Base-by-base conservation (phyloP, 139 green algal genomes). In the Coelastrella sp. region DNA sequence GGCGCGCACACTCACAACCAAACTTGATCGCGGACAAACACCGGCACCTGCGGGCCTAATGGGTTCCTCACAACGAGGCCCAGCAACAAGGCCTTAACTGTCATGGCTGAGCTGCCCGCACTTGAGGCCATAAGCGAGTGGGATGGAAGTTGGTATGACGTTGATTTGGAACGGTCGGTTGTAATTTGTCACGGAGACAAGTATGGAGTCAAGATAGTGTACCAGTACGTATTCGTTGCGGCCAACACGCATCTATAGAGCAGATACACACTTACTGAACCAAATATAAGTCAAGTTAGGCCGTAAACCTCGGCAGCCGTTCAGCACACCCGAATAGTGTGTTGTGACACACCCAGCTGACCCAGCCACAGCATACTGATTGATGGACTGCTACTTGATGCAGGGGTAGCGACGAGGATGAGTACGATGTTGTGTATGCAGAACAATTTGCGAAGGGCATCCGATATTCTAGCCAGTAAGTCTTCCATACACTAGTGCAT, bases 61-160 rank as follows among this genome's bases (percentile, higher is more conserved):
- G n/a, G n/a, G n/a, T n/a, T n/a, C n/a, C n/a, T n/a, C n/a, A n/a
- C n/a, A n/a, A n/a, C n/a, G n/a, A n/a, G n/a, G n/a, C n/a, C n/a
- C n/a, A n/a, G n/a, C n/a, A n/a, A n/a, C 62, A 72, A 72, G 32
- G 62, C 66, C 11, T 48, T 21, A 27, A 27, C 35, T 75, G 19
- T 34, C n/a, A 43, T 75, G 37, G 50, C 48, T 67, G 50, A 81
- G 25, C 27, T 57, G 75, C 51, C 53, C 21, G 15, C 30, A 4
- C 38, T 83, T 51, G 77, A 84, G 59, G 77, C 77, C 45, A 43
- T 72, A n/a, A 74, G 57, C 37, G 77, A 72, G 4, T 84, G 77
- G 77, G 77, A 84, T 74, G 37, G 77, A 25, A 60, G 40, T 17
- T 84, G 77, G 77, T 84, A 84, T 74, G 77, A 84, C 30, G 57